phyloP scores from a whole-genome alignment of 2,329 filamentous ascomycete genomes.

The Penicillium sp. region DNA sequence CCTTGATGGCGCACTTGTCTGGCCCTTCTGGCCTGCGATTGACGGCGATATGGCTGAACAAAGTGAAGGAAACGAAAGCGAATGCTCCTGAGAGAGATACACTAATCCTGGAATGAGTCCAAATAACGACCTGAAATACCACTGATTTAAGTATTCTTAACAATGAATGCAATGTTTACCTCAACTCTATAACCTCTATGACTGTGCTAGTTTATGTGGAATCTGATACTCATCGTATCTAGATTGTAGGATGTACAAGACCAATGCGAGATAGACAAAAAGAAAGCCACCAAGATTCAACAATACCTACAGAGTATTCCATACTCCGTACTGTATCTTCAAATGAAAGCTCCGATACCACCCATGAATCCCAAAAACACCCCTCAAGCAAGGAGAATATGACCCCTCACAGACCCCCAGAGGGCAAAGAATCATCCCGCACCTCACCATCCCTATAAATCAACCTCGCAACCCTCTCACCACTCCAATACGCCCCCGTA shows the following conservation, averaged over 20 bases:
- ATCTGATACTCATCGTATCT: neutral
- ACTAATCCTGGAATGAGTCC: conserved; percentile 27
- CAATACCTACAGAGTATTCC: too few species aligned
- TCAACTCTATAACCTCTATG: conserved; percentile 1
- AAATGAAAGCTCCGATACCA: too few species aligned
- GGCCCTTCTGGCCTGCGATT: neutral
- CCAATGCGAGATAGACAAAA: too few species aligned
- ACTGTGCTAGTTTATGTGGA: neutral
- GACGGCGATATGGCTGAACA: neutral
- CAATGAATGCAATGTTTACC: conserved; percentile 4
- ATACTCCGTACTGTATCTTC: too few species aligned
- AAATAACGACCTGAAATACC: conserved; percentile 16
- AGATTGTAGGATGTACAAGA: too few species aligned
- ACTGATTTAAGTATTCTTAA: conserved; percentile 4
- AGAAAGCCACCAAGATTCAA: too few species aligned
- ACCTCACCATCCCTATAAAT: conserved; percentile 36
- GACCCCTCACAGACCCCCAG: conserved; percentile 9
- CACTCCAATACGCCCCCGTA: conserved; percentile 90
- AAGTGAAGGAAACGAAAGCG: neutral
- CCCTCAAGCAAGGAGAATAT: neutral
- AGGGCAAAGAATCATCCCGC: conserved; percentile 37
- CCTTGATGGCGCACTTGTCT: neutral
- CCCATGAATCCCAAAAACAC: neutral
- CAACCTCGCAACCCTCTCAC: conserved; percentile 71
- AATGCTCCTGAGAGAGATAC: conserved; percentile 17